Percentiles rank a stretch among this genome's conserved stretches.
phyloP scores from a whole-genome alignment of 495 filamentous ascomycete species.

The Aspergillus carlsbadensis region DNA sequence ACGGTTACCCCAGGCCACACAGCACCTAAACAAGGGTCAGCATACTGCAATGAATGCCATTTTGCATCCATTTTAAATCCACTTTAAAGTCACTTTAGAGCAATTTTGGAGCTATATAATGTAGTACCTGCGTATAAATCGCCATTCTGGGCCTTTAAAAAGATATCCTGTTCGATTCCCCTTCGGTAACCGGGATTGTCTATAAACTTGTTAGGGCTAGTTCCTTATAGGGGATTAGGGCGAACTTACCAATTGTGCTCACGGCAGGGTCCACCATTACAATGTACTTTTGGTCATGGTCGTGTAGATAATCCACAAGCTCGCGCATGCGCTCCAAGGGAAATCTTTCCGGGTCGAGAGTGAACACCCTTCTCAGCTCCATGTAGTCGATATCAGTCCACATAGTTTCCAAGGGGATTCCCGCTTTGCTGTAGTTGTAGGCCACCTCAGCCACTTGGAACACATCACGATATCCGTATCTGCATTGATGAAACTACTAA shows the following conservation, averaged over 20 bases:
- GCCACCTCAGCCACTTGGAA: constrained; percentile 79
- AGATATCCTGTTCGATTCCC: constrained; percentile 60
- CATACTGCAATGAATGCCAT: too few relatives aligned
- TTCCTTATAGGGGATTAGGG: not conserved
- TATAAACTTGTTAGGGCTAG: constrained; percentile 6
- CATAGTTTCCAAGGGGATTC: constrained; percentile 83
- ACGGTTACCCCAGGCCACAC: constrained; percentile 84
- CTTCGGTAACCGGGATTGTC: constrained; percentile 65
- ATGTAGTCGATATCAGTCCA: constrained; percentile 90
- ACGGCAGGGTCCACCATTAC: constrained; percentile 89
- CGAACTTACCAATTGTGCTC: constrained; percentile 35
- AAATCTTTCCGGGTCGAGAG: constrained; percentile 71
- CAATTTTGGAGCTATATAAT: not conserved
- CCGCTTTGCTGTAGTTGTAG: constrained; percentile 72
- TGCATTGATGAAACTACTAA: constrained; percentile 69
- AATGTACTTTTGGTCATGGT: constrained; percentile 73
- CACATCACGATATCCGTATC: constrained; percentile 76
- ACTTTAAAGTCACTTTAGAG: too few relatives aligned
- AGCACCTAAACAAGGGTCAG: constrained; percentile 42
- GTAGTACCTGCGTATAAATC: constrained; percentile 61
- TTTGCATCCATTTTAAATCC: too few relatives aligned
- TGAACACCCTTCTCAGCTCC: constrained; percentile 66
- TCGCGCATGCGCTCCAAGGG: constrained; percentile 65
- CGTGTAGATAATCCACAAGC: constrained; percentile 69
- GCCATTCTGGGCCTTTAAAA: constrained; percentile 64